Evolutionary conservation across 176 grass and related monocot genomes (phyloP).

Genomic region (Microstegium vimineum): DNA sequence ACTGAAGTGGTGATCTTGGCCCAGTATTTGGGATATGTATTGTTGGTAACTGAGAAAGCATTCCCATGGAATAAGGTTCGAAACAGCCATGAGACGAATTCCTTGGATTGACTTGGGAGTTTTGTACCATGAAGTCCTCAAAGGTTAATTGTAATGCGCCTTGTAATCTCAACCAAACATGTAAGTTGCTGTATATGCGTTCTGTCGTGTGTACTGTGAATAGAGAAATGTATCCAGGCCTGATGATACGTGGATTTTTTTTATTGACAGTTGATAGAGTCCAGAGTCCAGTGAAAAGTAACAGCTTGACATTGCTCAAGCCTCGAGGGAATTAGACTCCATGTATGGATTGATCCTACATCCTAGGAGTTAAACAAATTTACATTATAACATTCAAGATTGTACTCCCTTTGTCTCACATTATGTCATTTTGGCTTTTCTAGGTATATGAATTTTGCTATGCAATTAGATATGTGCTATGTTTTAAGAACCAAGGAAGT

Average conservation of each 20-base stretch:
- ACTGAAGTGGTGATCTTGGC: background rate
- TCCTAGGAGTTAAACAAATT: background rate
- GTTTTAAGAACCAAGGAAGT: too few relatives aligned
- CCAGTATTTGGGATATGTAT: background rate
- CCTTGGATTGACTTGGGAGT: background rate
- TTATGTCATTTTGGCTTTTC: background rate
- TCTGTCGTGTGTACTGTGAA: background rate
- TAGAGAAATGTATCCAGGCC: background rate
- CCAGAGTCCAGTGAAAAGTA: background rate
- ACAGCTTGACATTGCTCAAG: background rate
- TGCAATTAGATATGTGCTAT: too few relatives aligned
- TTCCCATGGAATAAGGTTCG: background rate
- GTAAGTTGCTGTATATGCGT: background rate
- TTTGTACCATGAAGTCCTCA: background rate
- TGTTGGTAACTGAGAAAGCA: constrained; percentile 18
- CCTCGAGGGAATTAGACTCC: background rate
- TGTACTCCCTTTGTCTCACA: background rate
- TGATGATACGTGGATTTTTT: background rate
- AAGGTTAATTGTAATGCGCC: background rate
- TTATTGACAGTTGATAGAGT: background rate
- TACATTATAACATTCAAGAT: background rate
- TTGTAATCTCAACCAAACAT: background rate
- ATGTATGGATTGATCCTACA: background rate
- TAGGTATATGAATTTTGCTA: too few relatives aligned
- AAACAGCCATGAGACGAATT: background rate